These are phyloP conservation scores for Rhipidocladum racemiflorum DNA, from an alignment of 176 grass and related monocot genomes.

Conservation along the genomic window DNA sequence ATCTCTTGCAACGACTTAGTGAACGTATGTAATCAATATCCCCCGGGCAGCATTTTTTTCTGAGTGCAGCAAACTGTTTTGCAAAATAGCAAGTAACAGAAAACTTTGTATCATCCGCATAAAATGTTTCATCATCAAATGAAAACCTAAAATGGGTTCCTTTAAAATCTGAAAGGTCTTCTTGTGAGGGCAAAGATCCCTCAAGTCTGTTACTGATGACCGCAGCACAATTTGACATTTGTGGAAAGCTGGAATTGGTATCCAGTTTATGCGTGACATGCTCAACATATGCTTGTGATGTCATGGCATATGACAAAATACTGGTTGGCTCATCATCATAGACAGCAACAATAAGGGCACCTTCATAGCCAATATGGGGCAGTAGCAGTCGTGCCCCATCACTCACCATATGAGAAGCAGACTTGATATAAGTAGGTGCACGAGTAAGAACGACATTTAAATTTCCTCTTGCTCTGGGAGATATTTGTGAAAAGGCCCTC, in stretches of 20 bases:
- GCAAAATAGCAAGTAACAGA: conserved; percentile 85
- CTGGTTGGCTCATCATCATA: conserved; percentile 94
- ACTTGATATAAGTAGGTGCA: conserved; percentile 56
- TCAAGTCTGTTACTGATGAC: conserved; percentile 23
- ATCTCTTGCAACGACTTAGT: conserved; percentile 82
- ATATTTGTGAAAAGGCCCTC: conserved; percentile 80
- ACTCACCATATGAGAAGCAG: conserved; percentile 44
- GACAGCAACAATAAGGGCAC: conserved; percentile 62
- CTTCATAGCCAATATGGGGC: conserved; percentile 52
- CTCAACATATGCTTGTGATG: conserved; percentile 53
- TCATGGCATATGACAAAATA: conserved; percentile 76
- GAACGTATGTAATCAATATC: conserved; percentile 77
- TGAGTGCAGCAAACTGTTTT: conserved; percentile 69
- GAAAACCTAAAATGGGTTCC: conserved; percentile 66
- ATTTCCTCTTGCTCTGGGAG: conserved; percentile 53
- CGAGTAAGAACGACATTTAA: conserved; percentile 49
- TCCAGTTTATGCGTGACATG: conserved; percentile 40
- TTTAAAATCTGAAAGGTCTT: conserved; percentile 45
- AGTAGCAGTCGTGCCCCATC: conserved; percentile 70
- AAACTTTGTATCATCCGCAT: conserved; percentile 70
- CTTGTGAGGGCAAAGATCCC: conserved; percentile 37
- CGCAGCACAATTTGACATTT: conserved; percentile 17
- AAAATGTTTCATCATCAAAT: conserved; percentile 72
- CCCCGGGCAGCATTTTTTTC: conserved; percentile 65
- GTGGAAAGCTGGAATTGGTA: conserved; percentile 9